These are phyloP conservation scores for Diplocarpon rosae DNA, from an alignment of 2,329 filamentous ascomycete genomes.

Conservation along the genomic window DNA sequence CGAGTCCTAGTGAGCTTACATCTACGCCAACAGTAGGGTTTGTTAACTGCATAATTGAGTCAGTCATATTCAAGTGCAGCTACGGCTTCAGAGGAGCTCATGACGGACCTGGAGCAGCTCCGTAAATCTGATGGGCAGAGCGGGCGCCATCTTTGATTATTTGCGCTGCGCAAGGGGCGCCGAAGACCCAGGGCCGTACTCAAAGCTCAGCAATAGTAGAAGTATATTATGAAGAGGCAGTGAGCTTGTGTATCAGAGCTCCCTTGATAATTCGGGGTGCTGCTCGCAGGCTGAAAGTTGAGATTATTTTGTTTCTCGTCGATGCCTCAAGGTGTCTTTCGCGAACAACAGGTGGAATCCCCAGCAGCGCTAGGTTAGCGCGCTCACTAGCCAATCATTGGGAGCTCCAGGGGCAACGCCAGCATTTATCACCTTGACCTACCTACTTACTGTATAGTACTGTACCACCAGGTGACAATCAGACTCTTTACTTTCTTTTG, in stretches of 20 bases:
- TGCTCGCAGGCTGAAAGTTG: slow-evolving; percentile 2
- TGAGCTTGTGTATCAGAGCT: slow-evolving; percentile 17
- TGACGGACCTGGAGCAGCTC: slow-evolving; percentile 82
- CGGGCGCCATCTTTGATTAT: slow-evolving; percentile 32
- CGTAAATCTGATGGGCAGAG: slow-evolving; percentile 84
- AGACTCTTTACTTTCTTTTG: too few relatives aligned
- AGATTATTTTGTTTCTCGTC: slow-evolving; percentile 8
- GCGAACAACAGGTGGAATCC: background rate
- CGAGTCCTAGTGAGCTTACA: slow-evolving; percentile 31
- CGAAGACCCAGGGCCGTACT: slow-evolving; percentile 17
- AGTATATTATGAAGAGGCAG: slow-evolving; percentile 9
- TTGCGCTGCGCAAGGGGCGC: slow-evolving; percentile 22
- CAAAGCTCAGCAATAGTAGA: slow-evolving; percentile 18
- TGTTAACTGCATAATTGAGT: slow-evolving; percentile 34
- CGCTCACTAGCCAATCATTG: background rate
- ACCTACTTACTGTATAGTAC: too few relatives aligned
- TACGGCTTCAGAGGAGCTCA: slow-evolving; percentile 57
- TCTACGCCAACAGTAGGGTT: slow-evolving; percentile 35
- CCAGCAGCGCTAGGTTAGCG: background rate
- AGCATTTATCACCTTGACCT: too few relatives aligned
- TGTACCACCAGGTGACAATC: too few relatives aligned
- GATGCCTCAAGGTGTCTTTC: slow-evolving; percentile 9
- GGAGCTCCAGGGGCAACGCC: background rate
- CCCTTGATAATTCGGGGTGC: slow-evolving; percentile 12
- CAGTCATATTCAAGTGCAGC: slow-evolving; percentile 58